Evolutionary conservation across 345 rosid species (phyloP).

Genomic region (Cardamine resedifolia): DNA sequence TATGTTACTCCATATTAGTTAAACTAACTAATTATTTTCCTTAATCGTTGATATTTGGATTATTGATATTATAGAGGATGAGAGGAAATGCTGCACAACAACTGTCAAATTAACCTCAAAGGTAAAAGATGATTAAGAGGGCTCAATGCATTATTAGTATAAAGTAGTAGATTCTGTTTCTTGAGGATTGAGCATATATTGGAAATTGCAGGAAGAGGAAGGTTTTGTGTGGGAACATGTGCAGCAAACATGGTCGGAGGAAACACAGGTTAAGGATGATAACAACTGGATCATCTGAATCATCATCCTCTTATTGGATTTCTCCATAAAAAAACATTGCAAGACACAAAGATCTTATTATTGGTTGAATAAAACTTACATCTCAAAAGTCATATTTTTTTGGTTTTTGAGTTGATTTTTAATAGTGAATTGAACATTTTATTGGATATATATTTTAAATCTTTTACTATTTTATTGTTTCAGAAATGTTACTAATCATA

Average conservation of each 20-base stretch:
- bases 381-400: neutral
- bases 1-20: neutral
- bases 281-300: conserved; percentile 45
- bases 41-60: neutral
- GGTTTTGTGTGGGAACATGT: conserved; percentile 53
- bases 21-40: neutral
- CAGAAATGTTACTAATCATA: neutral
- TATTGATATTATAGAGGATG: conserved; percentile 50
- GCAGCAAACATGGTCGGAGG: conserved; percentile 72
- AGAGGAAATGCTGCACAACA: conserved; percentile 56
- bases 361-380: conserved; percentile 17
- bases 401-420: neutral
- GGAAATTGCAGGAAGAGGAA: conserved; percentile 40
- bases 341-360: neutral
- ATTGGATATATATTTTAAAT: neutral
- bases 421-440: neutral
- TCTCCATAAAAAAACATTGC: neutral
- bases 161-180: conserved; percentile 7
- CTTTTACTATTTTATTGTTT: neutral
- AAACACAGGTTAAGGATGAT: conserved; percentile 45
- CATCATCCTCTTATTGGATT: neutral
- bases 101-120: conserved; percentile 47
- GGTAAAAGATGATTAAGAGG: conserved; percentile 44
- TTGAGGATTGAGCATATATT: conserved; percentile 6
- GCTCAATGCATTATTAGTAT: neutral